Conservation (phyloP, 257 asterid species). For the Lavandula angustifolia region DNA sequence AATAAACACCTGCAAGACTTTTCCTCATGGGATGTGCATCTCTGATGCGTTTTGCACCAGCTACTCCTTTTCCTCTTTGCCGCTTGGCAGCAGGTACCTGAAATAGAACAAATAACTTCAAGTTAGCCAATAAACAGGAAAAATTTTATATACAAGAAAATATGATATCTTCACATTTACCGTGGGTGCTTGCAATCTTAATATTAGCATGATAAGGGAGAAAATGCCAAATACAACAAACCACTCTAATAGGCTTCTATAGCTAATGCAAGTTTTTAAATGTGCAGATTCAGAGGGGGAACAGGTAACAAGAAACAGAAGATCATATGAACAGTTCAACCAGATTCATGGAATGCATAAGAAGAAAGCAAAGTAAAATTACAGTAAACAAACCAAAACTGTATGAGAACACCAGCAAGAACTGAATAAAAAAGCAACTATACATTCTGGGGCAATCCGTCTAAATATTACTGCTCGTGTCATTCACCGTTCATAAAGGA, state of each 20-base stretch:
- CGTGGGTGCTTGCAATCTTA: slow-evolving; percentile 4
- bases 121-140: slow-evolving; percentile 11
- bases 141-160: background rate
- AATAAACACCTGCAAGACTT: slow-evolving; percentile 77
- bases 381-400: no score
- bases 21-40: slow-evolving; percentile 57
- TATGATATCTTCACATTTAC: slow-evolving; percentile 22
- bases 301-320: background rate
- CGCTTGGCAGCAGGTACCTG: slow-evolving; percentile 39
- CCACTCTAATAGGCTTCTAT: background rate
- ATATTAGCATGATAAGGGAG: background rate
- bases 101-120: slow-evolving; percentile 15
- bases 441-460: slow-evolving; percentile 12
- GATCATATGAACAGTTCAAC: background rate
- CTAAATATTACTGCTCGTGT: slow-evolving; percentile 1
- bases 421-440: background rate
- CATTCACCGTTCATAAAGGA: background rate
- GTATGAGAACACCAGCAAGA: background rate
- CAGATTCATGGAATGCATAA: background rate
- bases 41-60: slow-evolving; percentile 40
- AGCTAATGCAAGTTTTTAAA: background rate
- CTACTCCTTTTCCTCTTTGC: background rate
- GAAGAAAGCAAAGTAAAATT: background rate
- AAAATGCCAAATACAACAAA: background rate
- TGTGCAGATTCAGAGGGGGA: background rate